Conservation (phyloP, 2,329 filamentous ascomycete species). For the Albophoma yamanashiensis region DNA sequence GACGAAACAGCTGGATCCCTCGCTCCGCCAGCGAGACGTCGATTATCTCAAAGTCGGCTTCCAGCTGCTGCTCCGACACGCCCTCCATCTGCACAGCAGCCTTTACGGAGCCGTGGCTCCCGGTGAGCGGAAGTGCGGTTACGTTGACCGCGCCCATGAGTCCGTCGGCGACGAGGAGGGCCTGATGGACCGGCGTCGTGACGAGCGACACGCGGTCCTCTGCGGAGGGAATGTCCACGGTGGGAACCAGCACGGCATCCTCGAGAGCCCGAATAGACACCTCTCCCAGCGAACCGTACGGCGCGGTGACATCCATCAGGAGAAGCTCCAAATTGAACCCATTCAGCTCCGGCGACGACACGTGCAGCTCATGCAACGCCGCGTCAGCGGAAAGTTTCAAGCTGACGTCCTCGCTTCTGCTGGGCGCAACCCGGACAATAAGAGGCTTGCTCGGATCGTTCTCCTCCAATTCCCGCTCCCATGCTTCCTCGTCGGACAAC, state of each 20-base stretch:
- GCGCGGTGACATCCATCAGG: conserved; percentile 37
- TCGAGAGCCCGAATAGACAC: conserved; percentile 32
- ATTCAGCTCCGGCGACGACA: conserved; percentile 53
- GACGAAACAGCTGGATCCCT: conserved; percentile 56
- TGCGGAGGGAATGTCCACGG: conserved; percentile 57
- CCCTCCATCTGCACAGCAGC: conserved; percentile 48
- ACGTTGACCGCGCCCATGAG: conserved; percentile 54
- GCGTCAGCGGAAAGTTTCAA: conserved; percentile 17
- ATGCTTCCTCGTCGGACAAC: conserved; percentile 47
- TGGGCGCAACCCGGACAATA: conserved; percentile 44
- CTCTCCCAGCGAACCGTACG: conserved; percentile 20
- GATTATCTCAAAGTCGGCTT: conserved; percentile 42
- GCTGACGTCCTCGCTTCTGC: conserved; percentile 15
- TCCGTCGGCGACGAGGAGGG: conserved; percentile 63
- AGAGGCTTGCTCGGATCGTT: conserved; percentile 45
- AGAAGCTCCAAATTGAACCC: conserved; percentile 55
- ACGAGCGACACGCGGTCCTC: conserved; percentile 56
- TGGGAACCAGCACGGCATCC: conserved; percentile 65
- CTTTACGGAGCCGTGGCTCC: conserved; percentile 31
- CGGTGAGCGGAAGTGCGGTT: conserved; percentile 28
- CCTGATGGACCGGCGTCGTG: conserved; percentile 75
- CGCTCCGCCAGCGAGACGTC: conserved; percentile 52
- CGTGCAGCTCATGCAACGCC: conserved; percentile 45
- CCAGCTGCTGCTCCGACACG: conserved; percentile 23
- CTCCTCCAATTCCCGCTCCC: conserved; percentile 53